Conservation (phyloP, 2,329 filamentous ascomycete genomes). For the Alternaria conjuncta region DNA sequence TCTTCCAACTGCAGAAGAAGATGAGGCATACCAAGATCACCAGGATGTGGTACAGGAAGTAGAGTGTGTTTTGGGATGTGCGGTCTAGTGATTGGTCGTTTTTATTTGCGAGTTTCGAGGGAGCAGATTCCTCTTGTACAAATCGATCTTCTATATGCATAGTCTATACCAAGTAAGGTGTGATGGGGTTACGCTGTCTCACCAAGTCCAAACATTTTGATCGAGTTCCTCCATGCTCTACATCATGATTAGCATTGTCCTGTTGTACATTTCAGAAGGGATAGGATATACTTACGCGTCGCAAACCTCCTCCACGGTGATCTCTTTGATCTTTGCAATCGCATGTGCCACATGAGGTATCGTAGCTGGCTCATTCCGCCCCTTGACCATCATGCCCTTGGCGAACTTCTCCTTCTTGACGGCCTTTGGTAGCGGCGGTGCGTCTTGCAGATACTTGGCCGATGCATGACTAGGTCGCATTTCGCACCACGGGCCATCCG, state of each 20-base stretch:
- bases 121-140: conserved; percentile 14
- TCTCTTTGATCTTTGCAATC: conserved; percentile 83
- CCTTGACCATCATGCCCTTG: conserved; percentile 88
- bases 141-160: conserved; percentile 19
- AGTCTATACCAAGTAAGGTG: conserved; percentile 5
- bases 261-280: neutral
- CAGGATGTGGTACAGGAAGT: conserved; percentile 65
- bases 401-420: conserved; percentile 98
- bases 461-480: conserved; percentile 88
- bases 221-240: conserved; percentile 49
- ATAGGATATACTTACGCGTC: conserved; percentile 65
- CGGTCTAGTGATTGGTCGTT: conserved; percentile 22
- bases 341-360: conserved; percentile 89
- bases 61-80: conserved; percentile 23
- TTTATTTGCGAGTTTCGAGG: conserved; percentile 27
- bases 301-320: conserved; percentile 80
- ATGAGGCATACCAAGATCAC: conserved; percentile 68
- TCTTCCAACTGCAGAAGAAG: conserved; percentile 81
- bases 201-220: conserved; percentile 50
- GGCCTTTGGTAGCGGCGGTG: conserved; percentile 75
- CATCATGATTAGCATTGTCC: neutral
- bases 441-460: conserved; percentile 72
- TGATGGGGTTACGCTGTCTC: conserved; percentile 23
- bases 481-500: conserved; percentile 96
- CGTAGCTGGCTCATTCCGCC: conserved; percentile 88